Evolutionary conservation across 2,329 filamentous ascomycete species (phyloP).

Genomic region (Aspergillus candidus): DNA sequence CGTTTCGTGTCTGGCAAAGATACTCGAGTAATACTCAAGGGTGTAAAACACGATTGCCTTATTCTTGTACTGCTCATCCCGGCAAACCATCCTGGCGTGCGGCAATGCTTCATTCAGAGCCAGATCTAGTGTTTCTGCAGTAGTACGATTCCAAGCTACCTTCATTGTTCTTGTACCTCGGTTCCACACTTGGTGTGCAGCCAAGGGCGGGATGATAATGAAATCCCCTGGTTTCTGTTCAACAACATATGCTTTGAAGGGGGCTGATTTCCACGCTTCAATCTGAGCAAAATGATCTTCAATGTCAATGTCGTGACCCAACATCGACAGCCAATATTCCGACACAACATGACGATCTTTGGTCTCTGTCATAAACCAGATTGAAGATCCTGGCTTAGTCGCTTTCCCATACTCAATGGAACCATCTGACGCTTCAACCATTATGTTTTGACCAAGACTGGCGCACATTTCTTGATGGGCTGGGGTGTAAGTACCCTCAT

Average conservation of each 20-base stretch:
- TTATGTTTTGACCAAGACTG: slow-evolving; percentile 91
- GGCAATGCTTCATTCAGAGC: slow-evolving; percentile 83
- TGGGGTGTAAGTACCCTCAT: slow-evolving; percentile 94
- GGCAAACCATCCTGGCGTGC: slow-evolving; percentile 82
- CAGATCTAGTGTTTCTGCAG: slow-evolving; percentile 80
- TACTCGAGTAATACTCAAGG: slow-evolving; percentile 65
- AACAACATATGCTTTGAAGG: slow-evolving; percentile 86
- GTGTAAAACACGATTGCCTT: slow-evolving; percentile 92
- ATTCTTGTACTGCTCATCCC: slow-evolving; percentile 98
- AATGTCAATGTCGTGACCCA: slow-evolving; percentile 94
- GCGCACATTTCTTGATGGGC: slow-evolving; percentile 97
- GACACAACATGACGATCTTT: slow-evolving; percentile 86
- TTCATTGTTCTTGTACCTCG: slow-evolving; percentile 93
- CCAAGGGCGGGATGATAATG: slow-evolving; percentile 85
- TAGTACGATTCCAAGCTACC: slow-evolving; percentile 95
- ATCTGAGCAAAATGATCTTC: slow-evolving; percentile 96
- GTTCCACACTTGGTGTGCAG: slow-evolving; percentile 98
- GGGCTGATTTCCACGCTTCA: slow-evolving; percentile 90
- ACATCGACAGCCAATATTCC: slow-evolving; percentile 86
- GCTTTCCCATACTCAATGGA: slow-evolving; percentile 62
- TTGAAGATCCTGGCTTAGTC: slow-evolving; percentile 73
- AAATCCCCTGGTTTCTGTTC: slow-evolving; percentile 89
- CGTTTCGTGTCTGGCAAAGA: slow-evolving; percentile 52
- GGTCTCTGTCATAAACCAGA: slow-evolving; percentile 99
- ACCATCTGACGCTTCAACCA: slow-evolving; percentile 78